These are phyloP conservation scores for Neurospora sp. DNA, from an alignment of 495 filamentous ascomycete species.

Conservation along the genomic window DNA sequence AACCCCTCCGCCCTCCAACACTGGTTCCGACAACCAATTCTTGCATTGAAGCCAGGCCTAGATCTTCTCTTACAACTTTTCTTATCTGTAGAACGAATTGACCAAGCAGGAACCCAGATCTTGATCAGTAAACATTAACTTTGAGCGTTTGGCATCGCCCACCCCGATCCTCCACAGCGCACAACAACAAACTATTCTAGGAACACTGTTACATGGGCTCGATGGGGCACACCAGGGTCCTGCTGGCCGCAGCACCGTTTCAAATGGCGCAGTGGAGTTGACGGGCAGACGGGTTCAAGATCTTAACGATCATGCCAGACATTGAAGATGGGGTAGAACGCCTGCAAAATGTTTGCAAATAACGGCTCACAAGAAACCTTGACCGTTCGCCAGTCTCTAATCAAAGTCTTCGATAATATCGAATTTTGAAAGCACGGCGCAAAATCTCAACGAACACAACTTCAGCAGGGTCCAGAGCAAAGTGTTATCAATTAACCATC, in stretches of 20 bases:
- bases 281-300: background rate
- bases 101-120: too few relatives aligned
- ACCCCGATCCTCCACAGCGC: background rate
- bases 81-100: too few relatives aligned
- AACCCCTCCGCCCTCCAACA: background rate
- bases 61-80: background rate
- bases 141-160: background rate
- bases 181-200: background rate
- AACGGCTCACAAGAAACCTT: background rate
- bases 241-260: background rate
- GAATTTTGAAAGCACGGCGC: too few relatives aligned
- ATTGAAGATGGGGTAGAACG: background rate
- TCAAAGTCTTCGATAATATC: too few relatives aligned
- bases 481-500: background rate
- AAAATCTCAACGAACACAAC: background rate
- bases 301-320: background rate
- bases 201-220: background rate
- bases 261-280: background rate
- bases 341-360: background rate
- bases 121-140: background rate
- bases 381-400: too few relatives aligned
- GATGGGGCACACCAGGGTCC: background rate
- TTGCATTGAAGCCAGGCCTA: background rate
- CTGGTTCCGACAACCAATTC: background rate
- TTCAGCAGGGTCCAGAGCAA: background rate